Evolutionary conservation across 2,329 filamentous ascomycete genomes (phyloP).

Genomic region (Neopestalotiopsis rosae): DNA sequence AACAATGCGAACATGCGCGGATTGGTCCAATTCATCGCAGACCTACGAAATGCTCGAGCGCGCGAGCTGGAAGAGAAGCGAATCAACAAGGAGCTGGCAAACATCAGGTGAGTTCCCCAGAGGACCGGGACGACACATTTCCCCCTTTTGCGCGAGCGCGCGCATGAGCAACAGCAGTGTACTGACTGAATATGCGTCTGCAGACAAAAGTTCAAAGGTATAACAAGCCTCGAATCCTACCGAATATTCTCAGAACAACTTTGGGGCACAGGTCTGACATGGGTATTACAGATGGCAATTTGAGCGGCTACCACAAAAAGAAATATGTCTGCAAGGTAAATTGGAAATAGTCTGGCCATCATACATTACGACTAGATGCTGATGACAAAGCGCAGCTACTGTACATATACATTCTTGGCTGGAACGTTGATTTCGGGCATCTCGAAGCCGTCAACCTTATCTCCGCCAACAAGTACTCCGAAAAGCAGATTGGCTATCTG

Average conservation of each 20-base stretch:
- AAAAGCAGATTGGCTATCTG: conserved; percentile 98
- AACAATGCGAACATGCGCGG: conserved; percentile 77
- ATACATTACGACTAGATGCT: conserved; percentile 24
- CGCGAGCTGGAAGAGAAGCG: conserved; percentile 97
- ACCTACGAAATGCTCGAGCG: conserved; percentile 91
- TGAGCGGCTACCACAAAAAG: conserved; percentile 98
- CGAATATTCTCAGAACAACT: background rate
- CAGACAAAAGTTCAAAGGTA: conserved; percentile 92
- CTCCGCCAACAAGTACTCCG: conserved; percentile 95
- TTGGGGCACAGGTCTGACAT: conserved; percentile 29
- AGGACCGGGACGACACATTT: conserved; percentile 23
- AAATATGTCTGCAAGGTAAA: conserved; percentile 98
- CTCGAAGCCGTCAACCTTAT: conserved; percentile 98
- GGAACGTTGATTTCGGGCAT: conserved; percentile 99
- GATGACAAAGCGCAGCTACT: conserved; percentile 65
- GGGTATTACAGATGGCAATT: conserved; percentile 69
- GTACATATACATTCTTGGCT: conserved; percentile 98
- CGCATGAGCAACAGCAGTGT: background rate
- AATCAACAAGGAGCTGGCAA: conserved; percentile 99
- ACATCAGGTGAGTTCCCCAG: conserved; percentile 72
- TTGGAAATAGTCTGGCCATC: conserved; percentile 21
- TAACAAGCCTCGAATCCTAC: conserved; percentile 25
- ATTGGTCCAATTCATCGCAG: conserved; percentile 97
- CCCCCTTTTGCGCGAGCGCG: conserved; percentile 15
- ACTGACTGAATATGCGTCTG: conserved; percentile 15